Conservation (phyloP, 176 grass and related monocot species). For the Alopecurus myosuroides region DNA sequence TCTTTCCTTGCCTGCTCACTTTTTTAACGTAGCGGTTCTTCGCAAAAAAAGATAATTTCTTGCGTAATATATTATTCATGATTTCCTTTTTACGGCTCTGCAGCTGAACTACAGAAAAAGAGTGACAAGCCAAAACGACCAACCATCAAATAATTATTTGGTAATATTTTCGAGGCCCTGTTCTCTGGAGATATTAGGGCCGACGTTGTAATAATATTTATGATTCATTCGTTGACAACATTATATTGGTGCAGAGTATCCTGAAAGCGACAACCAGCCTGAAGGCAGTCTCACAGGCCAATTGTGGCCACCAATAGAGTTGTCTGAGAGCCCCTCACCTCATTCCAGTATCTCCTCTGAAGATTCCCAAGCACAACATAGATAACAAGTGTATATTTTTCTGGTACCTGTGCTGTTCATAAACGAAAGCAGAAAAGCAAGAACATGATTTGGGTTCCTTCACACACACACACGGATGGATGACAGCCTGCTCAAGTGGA, state of each 20-base stretch:
- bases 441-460: not conserved
- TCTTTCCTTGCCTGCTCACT: not conserved
- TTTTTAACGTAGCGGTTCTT: no score
- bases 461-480: not conserved
- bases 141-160: slow-evolving; percentile 73
- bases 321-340: slow-evolving; percentile 51
- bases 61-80: not conserved
- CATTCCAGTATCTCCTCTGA: slow-evolving; percentile 53
- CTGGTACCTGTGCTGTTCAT: not conserved
- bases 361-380: slow-evolving; percentile 38
- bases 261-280: slow-evolving; percentile 25
- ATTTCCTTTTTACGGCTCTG: slow-evolving; percentile 1
- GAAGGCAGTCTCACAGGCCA: slow-evolving; percentile 45
- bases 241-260: slow-evolving; percentile 31
- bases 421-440: not conserved
- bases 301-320: slow-evolving; percentile 47
- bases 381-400: slow-evolving; percentile 24
- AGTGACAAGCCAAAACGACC: slow-evolving; percentile 54
- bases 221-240: not conserved
- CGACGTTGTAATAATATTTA: slow-evolving; percentile 8
- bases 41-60: no score
- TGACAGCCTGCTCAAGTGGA: slow-evolving; percentile 4
- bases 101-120: slow-evolving; percentile 71
- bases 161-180: slow-evolving; percentile 12
- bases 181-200: not conserved